Conservation (phyloP, 2,329 filamentous ascomycete species). For the Boeremia exigua region DNA sequence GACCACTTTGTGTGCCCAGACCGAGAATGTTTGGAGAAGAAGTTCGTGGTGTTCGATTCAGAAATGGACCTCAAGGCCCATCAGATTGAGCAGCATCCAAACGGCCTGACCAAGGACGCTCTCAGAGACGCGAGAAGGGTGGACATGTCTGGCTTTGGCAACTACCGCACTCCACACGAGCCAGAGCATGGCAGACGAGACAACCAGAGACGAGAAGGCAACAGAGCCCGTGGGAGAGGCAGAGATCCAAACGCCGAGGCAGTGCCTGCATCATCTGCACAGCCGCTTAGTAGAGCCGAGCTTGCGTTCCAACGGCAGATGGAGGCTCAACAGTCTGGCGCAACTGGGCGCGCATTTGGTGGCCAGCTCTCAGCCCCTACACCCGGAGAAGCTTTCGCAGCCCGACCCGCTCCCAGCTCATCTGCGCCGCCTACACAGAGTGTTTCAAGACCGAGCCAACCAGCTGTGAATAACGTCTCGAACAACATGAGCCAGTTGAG, state of each 20-base stretch:
- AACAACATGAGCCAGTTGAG: slow-evolving; percentile 29
- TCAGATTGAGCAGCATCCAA: slow-evolving; percentile 82
- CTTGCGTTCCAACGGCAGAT: slow-evolving; percentile 90
- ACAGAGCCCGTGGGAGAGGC: slow-evolving; percentile 67
- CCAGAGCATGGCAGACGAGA: slow-evolving; percentile 60
- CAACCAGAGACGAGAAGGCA: slow-evolving; percentile 51
- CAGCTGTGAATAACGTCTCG: slow-evolving; percentile 24
- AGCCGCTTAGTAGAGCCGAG: slow-evolving; percentile 83
- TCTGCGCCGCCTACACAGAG: slow-evolving; percentile 49
- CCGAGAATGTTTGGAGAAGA: slow-evolving; percentile 90
- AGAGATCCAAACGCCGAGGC: slow-evolving; percentile 87
- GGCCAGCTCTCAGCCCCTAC: slow-evolving; percentile 72
- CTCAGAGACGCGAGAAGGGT: slow-evolving; percentile 83
- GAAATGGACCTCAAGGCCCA: slow-evolving; percentile 96
- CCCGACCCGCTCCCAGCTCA: slow-evolving; percentile 53
- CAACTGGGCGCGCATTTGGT: slow-evolving; percentile 81
- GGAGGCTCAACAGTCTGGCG: slow-evolving; percentile 86
- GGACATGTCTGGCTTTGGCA: slow-evolving; percentile 84
- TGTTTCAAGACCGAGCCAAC: slow-evolving; percentile 41
- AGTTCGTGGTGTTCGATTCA: slow-evolving; percentile 94
- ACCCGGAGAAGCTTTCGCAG: slow-evolving; percentile 52
- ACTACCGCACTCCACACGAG: slow-evolving; percentile 72
- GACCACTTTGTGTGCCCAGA: slow-evolving; percentile 89
- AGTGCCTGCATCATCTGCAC: slow-evolving; percentile 75
- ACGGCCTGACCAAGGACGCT: slow-evolving; percentile 80